These are phyloP conservation scores for Nannochloropsis oceanica DNA, from an alignment of 108 stramenopile species.

Conservation along the genomic window DNA sequence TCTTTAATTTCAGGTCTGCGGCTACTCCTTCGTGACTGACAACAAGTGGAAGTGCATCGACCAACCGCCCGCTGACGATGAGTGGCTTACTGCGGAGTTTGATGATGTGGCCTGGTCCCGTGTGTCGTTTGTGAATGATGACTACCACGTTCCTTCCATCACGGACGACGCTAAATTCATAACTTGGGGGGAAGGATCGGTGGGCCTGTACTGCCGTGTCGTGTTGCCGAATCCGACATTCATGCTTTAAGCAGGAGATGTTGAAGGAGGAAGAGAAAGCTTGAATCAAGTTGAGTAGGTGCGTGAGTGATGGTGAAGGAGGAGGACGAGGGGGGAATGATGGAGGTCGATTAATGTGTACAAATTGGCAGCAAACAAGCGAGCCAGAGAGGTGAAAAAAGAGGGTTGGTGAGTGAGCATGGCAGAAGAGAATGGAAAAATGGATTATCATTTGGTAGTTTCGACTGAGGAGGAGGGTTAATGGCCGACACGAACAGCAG, in stretches of 20 bases:
- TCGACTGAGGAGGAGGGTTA: too few species aligned
- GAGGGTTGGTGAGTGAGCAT: too few species aligned
- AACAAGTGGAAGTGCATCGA: not conserved
- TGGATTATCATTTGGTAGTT: too few species aligned
- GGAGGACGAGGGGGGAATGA: too few species aligned
- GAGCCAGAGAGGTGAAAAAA: too few species aligned
- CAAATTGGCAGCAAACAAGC: too few species aligned
- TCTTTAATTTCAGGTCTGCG: not conserved
- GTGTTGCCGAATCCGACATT: not conserved
- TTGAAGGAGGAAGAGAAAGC: too few species aligned
- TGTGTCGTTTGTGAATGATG: not conserved
- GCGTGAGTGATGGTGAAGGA: too few species aligned
- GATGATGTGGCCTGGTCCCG: not conserved
- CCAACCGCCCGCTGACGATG: not conserved
- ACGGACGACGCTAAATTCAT: not conserved
- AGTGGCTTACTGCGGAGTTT: not conserved
- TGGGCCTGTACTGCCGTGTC: not conserved
- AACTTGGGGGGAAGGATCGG: not conserved
- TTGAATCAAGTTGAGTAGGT: too few species aligned
- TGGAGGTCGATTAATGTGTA: too few species aligned
- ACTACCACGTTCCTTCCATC: not conserved
- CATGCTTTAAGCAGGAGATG: not conserved
- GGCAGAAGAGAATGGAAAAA: too few species aligned
- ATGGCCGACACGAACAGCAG: too few species aligned
- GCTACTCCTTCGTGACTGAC: not conserved